These are phyloP conservation scores for Alternaria novae-zelandiae DNA, from an alignment of 2,329 filamentous ascomycete species.

Conservation along the genomic window DNA sequence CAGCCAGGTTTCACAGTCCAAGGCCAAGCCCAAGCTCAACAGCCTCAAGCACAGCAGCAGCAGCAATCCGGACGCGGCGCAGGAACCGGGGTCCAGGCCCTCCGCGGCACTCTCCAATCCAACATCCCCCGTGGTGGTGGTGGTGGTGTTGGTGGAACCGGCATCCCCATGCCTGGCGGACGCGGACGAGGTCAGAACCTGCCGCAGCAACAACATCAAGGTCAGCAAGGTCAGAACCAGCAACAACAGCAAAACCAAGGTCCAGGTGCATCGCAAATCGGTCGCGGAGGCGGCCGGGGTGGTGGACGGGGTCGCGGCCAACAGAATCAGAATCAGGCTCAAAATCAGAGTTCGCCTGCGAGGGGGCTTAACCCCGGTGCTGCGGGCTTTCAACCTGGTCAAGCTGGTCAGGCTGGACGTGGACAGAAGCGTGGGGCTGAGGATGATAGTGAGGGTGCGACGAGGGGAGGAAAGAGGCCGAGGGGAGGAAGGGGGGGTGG, in stretches of 20 bases:
- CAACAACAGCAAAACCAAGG: constrained; percentile 23
- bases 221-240: constrained; percentile 9
- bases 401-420: constrained; percentile 25
- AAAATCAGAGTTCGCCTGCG: constrained; percentile 25
- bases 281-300: constrained; percentile 37
- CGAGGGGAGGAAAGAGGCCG: constrained; percentile 39
- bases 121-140: constrained; percentile 40
- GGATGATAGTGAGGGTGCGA: constrained; percentile 36
- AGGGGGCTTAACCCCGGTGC: constrained; percentile 46
- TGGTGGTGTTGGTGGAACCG: constrained; percentile 28
- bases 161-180: constrained; percentile 41
- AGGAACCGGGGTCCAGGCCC: constrained; percentile 31
- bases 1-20: constrained; percentile 32
- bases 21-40: constrained; percentile 19
- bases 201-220: constrained; percentile 15
- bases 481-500: constrained; percentile 33
- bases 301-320: constrained; percentile 25
- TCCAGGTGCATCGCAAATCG: constrained; percentile 27
- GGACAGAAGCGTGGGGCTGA: constrained; percentile 45
- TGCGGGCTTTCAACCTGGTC: constrained; percentile 41
- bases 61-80: constrained; percentile 18
- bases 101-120: constrained; percentile 37
- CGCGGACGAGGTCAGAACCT: constrained; percentile 25
- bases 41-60: constrained; percentile 28
- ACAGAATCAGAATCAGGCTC: constrained; percentile 19